Percentiles rank a stretch among this genome's conserved stretches.
Conservation (phyloP, 768 basidiomycete species). For the Phallus indusiatus region DNA sequence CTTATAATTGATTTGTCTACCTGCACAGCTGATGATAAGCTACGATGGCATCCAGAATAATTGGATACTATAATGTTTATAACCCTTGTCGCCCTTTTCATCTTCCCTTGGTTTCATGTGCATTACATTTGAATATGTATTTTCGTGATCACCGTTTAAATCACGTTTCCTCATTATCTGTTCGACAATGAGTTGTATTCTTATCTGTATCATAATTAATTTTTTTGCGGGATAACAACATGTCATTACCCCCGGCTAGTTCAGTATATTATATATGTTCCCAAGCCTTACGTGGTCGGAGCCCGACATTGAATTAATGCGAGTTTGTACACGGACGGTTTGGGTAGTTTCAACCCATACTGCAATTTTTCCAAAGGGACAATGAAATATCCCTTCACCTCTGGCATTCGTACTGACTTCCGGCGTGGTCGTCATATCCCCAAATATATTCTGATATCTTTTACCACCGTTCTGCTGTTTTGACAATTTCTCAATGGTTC, state of each 20-base stretch:
- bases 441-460: constrained; percentile 6
- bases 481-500: constrained; percentile 1
- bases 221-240: no score
- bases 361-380: constrained; percentile 8
- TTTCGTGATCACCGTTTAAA: not conserved
- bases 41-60: not conserved
- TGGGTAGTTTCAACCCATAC: constrained; percentile 7
- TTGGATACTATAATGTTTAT: not conserved
- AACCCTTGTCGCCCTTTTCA: not conserved
- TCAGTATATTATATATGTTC: no score
- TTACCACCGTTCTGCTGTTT: constrained; percentile 19
- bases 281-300: no score
- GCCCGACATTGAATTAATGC: no score
- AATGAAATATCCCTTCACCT: constrained; percentile 5
- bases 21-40: not conserved
- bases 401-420: constrained; percentile 1
- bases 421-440: not conserved
- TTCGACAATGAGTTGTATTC: not conserved
- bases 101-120: not conserved
- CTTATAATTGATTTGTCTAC: not conserved
- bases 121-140: not conserved
- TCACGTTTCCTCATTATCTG: not conserved
- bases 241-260: no score
- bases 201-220: not conserved
- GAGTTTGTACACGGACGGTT: no score